Evolutionary conservation across 106 monocot species (phyloP).

Genomic region (Apostasia shenzhenica): DNA sequence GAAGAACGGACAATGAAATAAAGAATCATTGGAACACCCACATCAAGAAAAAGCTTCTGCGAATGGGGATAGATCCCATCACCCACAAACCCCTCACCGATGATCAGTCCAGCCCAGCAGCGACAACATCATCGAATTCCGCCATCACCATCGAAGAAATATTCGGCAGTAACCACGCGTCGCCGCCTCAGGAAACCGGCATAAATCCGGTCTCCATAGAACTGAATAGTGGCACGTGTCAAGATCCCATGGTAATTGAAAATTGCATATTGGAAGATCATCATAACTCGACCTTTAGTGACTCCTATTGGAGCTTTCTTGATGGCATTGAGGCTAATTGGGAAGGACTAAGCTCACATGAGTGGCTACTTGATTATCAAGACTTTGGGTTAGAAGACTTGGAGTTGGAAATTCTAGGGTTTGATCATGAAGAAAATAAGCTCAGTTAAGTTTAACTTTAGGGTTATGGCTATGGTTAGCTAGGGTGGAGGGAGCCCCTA

Average conservation of each 20-base stretch:
- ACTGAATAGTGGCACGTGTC: not conserved
- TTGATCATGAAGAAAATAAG: constrained; percentile 2
- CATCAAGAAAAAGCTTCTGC: constrained; percentile 74
- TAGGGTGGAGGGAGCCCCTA: not conserved
- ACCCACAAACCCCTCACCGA: constrained; percentile 28
- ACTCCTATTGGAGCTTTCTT: constrained; percentile 23
- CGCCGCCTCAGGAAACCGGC: not conserved
- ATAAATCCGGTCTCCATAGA: not conserved
- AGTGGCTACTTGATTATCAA: constrained; percentile 70
- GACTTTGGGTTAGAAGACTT: constrained; percentile 25
- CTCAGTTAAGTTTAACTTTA: not conserved
- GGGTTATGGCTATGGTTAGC: no score
- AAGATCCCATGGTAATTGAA: constrained; percentile 6
- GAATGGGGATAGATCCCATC: constrained; percentile 11
- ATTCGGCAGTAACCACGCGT: not conserved
- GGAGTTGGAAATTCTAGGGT: not conserved
- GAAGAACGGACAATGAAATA: constrained; percentile 86
- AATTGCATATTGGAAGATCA: constrained; percentile 21
- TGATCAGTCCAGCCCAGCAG: constrained; percentile 1
- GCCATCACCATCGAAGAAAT: not conserved
- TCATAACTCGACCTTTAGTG: constrained; percentile 10
- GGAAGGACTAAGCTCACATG: constrained; percentile 29
- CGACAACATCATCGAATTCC: not conserved
- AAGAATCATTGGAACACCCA: constrained; percentile 94
- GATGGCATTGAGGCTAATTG: constrained; percentile 16